These are phyloP conservation scores for Haplosporangium gracile DNA, from an alignment of 192 early-diverging fungal species.

Conservation along the genomic window DNA sequence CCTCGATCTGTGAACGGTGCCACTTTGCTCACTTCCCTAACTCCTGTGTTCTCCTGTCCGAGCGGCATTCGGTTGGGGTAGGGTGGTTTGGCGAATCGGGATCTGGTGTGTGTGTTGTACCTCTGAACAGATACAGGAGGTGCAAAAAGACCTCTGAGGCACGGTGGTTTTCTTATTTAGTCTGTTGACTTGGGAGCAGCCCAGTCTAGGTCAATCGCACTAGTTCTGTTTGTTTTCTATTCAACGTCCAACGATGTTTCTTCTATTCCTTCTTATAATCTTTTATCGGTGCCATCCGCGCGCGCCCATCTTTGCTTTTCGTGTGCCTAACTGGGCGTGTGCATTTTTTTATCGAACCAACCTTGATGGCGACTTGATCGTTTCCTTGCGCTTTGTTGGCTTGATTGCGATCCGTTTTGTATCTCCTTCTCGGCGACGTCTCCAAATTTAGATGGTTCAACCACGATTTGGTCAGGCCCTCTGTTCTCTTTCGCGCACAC, in stretches of 20 bases:
- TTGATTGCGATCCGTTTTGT: neutral
- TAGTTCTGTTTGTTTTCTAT: neutral
- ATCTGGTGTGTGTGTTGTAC: neutral
- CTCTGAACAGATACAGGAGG: neutral
- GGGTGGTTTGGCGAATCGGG: neutral
- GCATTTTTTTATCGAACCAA: neutral
- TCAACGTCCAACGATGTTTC: neutral
- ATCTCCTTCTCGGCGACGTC: neutral
- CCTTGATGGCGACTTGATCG: neutral
- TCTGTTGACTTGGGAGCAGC: neutral
- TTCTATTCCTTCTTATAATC: neutral
- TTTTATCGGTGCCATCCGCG: neutral
- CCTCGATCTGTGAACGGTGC: neutral
- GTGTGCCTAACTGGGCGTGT: neutral
- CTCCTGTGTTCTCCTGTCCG: neutral
- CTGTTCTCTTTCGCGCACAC: neutral
- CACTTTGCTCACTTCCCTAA: neutral
- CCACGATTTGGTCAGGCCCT: neutral
- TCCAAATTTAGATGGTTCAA: conserved; percentile 5
- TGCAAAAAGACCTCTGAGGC: neutral
- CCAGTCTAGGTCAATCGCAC: neutral
- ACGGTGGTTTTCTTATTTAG: neutral
- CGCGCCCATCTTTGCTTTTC: neutral
- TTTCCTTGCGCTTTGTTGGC: neutral
- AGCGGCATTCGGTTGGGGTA: neutral